Conservation (phyloP, 1,284 basidiomycete genomes). For the Wallemia hederae region DNA sequence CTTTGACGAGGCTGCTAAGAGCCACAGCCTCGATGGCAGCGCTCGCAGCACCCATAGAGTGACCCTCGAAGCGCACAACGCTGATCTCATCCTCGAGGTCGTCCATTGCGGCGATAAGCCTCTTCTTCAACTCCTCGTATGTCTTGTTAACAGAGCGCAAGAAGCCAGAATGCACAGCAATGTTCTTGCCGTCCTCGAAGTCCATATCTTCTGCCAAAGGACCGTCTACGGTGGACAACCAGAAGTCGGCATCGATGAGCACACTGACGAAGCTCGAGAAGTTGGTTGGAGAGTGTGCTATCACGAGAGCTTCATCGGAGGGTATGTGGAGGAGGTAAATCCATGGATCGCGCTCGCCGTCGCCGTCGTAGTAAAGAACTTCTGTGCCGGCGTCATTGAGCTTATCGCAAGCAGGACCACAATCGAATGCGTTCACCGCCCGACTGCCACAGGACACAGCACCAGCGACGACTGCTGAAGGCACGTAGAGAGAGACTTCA, state of each 20-base stretch:
- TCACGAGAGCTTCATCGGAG: not conserved
- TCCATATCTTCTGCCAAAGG: not conserved
- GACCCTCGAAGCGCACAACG: not conserved
- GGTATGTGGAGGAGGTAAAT: not conserved
- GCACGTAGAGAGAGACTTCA: not conserved
- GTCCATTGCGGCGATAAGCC: not conserved
- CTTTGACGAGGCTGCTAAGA: not conserved
- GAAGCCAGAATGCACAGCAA: not conserved
- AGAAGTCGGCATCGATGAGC: not conserved
- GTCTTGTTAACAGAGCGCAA: not conserved
- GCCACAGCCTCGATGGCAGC: not conserved
- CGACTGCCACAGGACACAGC: not conserved
- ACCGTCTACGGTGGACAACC: not conserved
- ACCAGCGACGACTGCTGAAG: not conserved
- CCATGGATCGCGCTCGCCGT: not conserved
- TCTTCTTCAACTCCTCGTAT: not conserved
- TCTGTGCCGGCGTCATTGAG: not conserved
- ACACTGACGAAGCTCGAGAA: not conserved
- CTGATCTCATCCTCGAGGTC: not conserved
- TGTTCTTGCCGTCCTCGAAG: not conserved
- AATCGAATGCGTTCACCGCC: not conserved
- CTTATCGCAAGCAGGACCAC: not conserved
- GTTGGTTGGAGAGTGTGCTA: not conserved
- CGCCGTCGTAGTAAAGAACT: not conserved
- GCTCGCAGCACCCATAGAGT: not conserved